A percentile compares a stretch with the other conserved stretches of the same genome.
These are phyloP conservation scores for Erodium maritimum DNA, from an alignment of 345 rosid species.

Conservation along the genomic window DNA sequence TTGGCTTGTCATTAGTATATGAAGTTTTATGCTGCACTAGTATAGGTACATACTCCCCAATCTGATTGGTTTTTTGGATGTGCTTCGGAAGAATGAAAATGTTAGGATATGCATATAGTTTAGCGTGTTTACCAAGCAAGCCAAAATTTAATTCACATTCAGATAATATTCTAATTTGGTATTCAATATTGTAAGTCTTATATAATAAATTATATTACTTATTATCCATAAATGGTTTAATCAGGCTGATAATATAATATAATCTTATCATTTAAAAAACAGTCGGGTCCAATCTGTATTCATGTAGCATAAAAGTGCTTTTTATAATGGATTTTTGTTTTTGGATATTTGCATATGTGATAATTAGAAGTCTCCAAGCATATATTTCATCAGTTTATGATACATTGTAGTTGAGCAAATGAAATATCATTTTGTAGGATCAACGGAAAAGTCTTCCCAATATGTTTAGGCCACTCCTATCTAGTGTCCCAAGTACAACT, in stretches of 20 bases:
- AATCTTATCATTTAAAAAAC: conserved; percentile 3
- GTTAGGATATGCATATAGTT: not conserved
- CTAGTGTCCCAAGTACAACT: conserved; percentile 90
- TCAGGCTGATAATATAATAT: not conserved
- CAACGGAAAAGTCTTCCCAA: conserved; percentile 79
- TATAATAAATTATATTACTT: too few species aligned
- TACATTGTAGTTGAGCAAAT: conserved; percentile 9
- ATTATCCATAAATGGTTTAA: not conserved
- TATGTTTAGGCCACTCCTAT: conserved; percentile 96
- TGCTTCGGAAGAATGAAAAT: not conserved
- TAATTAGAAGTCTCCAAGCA: not conserved
- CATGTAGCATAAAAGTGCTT: not conserved
- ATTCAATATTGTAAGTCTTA: too few species aligned
- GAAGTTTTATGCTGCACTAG: not conserved
- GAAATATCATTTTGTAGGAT: conserved; percentile 44
- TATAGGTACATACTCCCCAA: not conserved
- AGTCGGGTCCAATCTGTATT: not conserved
- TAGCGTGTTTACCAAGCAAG: not conserved
- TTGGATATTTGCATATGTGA: too few species aligned
- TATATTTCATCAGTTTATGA: not conserved
- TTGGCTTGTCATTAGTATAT: not conserved
- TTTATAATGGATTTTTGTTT: too few species aligned
- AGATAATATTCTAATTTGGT: not conserved
- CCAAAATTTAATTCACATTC: not conserved
- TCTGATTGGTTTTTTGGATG: not conserved